phyloP scores from a whole-genome alignment of 176 grass and related monocot genomes.

The Saccharum spontaneum region DNA sequence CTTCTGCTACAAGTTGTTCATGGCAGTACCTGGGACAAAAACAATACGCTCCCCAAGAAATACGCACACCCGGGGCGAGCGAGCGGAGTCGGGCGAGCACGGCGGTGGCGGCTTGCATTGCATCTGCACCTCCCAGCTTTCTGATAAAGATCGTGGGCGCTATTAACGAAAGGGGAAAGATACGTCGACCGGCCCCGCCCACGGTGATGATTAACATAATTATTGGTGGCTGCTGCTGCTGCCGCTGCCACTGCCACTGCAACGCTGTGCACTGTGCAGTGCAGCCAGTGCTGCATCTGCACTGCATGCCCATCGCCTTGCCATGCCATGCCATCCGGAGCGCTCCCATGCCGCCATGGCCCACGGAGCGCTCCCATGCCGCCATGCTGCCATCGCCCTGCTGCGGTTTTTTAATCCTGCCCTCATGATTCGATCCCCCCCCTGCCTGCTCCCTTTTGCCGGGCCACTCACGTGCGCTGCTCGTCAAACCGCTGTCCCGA shows the following conservation, averaged over 20 bases:
- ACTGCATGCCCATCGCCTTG: neutral
- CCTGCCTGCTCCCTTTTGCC: constrained; percentile 49
- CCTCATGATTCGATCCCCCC: constrained; percentile 38
- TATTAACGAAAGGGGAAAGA: constrained; percentile 55
- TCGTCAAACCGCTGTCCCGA: constrained; percentile 50
- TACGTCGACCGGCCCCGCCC: constrained; percentile 31
- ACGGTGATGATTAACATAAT: constrained; percentile 73
- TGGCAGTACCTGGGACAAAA: constrained; percentile 32
- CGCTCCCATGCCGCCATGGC: neutral
- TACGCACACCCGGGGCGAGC: neutral
- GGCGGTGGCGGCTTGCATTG: neutral
- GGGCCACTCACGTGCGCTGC: constrained; percentile 61
- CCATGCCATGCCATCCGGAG: neutral
- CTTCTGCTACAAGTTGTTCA: neutral
- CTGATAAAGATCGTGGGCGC: constrained; percentile 45
- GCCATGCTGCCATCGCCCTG: neutral
- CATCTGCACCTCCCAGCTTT: constrained; percentile 36
- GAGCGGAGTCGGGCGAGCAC: neutral
- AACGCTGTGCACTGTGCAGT: neutral
- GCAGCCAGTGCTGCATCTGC: neutral
- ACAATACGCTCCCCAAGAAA: constrained; percentile 33
- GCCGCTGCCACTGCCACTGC: neutral
- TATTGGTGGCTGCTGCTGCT: constrained; percentile 15
- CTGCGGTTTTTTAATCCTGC: constrained; percentile 36
- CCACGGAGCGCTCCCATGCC: neutral